Conservation (phyloP, 2,329 filamentous ascomycete genomes). For the Phoma sp. region DNA sequence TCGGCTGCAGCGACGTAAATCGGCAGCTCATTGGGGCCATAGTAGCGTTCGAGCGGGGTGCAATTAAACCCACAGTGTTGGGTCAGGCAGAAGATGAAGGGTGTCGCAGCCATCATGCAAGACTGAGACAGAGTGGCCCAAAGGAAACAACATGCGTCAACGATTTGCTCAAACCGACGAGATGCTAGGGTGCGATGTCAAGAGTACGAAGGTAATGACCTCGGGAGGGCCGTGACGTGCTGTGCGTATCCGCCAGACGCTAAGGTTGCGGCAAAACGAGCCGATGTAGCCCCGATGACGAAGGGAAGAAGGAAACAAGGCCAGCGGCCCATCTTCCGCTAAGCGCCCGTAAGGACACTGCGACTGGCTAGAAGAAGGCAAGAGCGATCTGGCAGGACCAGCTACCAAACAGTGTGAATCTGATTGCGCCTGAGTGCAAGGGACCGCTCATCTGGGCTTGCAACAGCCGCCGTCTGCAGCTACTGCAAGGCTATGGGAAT, state of each 20-base stretch:
- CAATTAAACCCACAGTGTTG: conserved; percentile 7
- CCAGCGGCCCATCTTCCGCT: neutral
- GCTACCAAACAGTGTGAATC: conserved; percentile 1
- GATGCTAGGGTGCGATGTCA: conserved; percentile 10
- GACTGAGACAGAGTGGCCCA: conserved; percentile 1
- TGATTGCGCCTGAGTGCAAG: conserved; percentile 14
- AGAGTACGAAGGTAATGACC: neutral
- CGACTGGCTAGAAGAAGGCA: neutral
- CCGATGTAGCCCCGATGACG: neutral
- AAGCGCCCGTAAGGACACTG: conserved; percentile 7
- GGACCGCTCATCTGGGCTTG: conserved; percentile 18
- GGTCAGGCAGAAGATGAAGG: conserved; percentile 10
- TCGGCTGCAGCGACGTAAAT: conserved; percentile 1
- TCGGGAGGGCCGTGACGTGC: conserved; percentile 9
- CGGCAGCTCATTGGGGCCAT: conserved; percentile 8
- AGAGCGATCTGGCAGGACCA: neutral
- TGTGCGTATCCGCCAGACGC: neutral
- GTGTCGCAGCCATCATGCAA: conserved; percentile 3
- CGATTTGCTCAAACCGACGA: neutral
- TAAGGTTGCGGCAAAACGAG: conserved; percentile 6
- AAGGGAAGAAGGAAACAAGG: conserved; percentile 2
- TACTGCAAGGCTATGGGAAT: conserved; percentile 17
- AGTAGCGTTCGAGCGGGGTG: conserved; percentile 8
- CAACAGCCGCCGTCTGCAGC: conserved; percentile 28
- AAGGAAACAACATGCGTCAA: neutral